Evolutionary conservation across 495 filamentous ascomycete species (phyloP), one percentile per base, ranked within the genome.

Genomic region (Neurospora sp.): DNA sequence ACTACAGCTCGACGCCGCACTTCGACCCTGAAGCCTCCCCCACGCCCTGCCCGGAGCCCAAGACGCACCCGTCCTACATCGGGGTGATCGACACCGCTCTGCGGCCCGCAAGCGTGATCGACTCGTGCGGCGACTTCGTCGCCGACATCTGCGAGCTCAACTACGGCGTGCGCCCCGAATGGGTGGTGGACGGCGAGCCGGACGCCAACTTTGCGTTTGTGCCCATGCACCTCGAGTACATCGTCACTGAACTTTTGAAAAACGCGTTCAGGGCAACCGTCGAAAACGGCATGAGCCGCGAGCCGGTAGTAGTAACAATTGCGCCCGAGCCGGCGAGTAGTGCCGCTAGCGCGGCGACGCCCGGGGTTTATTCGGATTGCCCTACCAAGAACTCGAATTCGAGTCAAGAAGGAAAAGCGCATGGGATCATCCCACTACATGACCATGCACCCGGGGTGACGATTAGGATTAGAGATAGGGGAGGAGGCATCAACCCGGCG

Each of bases 21-120:
- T 84, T 86, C 69, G 86, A 88, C 71, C 85, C 83, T 4, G 74
- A 73, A 69, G 79, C 82, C 73, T 82, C 78, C 44, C 82, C 82
- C 10, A 84, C 80, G 1, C 84, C 85, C 10, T 85, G 82, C n/a
- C 83, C 86, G 2, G 84, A 86, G 37, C 54, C 54, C 11, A 14
- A 62, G 5, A 16, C 54, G 12, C 83, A 88, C 11, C 88, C 89
- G 0, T 91, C 90, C 71, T 97, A 94, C 79, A 96, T 97, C 74
- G 96, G 96, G n/a, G 94, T 97, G 11, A 98, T 99, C 74, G 96
- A 99, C 84, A 98, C 96, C 0, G 91, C 91, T 1, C 83, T 99
- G 27, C 92, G 91, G 37, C 96, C 95, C 0, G 92, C 95, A 0
- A 86, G 87, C 27, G 93, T 93, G 39, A 87, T 98, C 71, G 89